These are phyloP conservation scores for Celoporthe dispersa DNA, from an alignment of 2,329 filamentous ascomycete species.

Conservation along the genomic window DNA sequence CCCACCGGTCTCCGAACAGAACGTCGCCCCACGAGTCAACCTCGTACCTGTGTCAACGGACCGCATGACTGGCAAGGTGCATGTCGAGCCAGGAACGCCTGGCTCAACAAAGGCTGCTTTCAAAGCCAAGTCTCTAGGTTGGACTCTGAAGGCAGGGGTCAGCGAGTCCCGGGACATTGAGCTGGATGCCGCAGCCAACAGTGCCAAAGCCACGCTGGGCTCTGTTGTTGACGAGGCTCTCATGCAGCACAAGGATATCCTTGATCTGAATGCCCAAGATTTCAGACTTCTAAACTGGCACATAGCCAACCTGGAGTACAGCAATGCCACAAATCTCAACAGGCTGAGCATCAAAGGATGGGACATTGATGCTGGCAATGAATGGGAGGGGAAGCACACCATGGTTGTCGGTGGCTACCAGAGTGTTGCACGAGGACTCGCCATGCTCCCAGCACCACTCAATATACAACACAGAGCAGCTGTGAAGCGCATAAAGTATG, in stretches of 20 bases:
- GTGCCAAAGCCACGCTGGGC: conserved; percentile 75
- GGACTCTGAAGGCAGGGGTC: conserved; percentile 70
- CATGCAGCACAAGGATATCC: conserved; percentile 79
- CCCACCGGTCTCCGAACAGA: conserved; percentile 58
- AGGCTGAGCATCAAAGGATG: conserved; percentile 87
- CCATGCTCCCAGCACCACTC: conserved; percentile 75
- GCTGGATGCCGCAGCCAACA: conserved; percentile 67
- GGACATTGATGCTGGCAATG: conserved; percentile 97
- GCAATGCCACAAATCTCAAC: conserved; percentile 87
- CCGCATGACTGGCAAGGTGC: conserved; percentile 72
- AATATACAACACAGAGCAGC: conserved; percentile 75
- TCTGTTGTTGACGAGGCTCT: conserved; percentile 94
- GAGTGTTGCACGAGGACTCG: conserved; percentile 85
- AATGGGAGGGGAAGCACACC: conserved; percentile 93
- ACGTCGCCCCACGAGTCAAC: conserved; percentile 56
- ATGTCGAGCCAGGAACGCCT: conserved; percentile 71
- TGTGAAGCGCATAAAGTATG: conserved; percentile 73
- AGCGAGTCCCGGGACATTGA: conserved; percentile 70
- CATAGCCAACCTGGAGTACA: conserved; percentile 96
- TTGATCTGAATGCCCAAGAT: conserved; percentile 84
- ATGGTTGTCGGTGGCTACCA: conserved; percentile 95
- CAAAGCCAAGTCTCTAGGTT: conserved; percentile 82
- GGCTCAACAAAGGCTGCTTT: conserved; percentile 74
- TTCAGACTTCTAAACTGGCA: conserved; percentile 96
- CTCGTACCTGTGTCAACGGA: conserved; percentile 68